Evolutionary conservation across 2,329 filamentous ascomycete genomes (phyloP).

Genomic region (Paracorniculantispora psalliotae): DNA sequence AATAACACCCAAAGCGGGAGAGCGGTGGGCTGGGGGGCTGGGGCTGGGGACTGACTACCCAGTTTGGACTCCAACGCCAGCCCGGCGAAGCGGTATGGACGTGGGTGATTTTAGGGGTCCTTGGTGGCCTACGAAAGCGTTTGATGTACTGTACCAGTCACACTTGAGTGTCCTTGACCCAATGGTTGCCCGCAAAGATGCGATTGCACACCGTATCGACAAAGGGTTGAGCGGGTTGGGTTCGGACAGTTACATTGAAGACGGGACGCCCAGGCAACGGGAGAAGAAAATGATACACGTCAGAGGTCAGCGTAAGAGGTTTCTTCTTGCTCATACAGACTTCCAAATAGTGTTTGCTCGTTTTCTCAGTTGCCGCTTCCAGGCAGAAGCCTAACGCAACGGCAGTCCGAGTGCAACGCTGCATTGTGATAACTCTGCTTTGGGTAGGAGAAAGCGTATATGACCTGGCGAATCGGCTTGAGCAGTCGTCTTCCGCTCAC

Average conservation of each 20-base stretch:
- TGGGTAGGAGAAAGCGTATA: not conserved
- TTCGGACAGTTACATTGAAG: not conserved
- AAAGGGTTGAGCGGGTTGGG: not conserved
- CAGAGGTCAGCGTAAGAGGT: not conserved
- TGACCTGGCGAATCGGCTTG: not conserved
- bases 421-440: not conserved
- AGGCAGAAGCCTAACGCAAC: not conserved
- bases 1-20: not conserved
- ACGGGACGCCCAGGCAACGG: not conserved
- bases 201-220: not conserved
- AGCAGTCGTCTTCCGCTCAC: not conserved
- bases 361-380: not conserved
- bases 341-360: not conserved
- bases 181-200: not conserved
- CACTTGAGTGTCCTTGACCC: not conserved
- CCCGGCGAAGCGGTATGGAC: not conserved
- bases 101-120: not conserved
- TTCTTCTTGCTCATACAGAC: not conserved
- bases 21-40: not conserved
- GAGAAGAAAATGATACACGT: not conserved
- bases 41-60: too few relatives aligned
- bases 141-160: not conserved
- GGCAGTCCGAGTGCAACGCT: not conserved
- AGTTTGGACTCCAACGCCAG: not conserved
- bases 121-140: too few relatives aligned